A percentile compares a stretch with the other conserved stretches of the same genome.
These are phyloP conservation scores for Yarrowia yakushimensis DNA, from an alignment of 805 yeast genomes.

Conservation along the genomic window DNA sequence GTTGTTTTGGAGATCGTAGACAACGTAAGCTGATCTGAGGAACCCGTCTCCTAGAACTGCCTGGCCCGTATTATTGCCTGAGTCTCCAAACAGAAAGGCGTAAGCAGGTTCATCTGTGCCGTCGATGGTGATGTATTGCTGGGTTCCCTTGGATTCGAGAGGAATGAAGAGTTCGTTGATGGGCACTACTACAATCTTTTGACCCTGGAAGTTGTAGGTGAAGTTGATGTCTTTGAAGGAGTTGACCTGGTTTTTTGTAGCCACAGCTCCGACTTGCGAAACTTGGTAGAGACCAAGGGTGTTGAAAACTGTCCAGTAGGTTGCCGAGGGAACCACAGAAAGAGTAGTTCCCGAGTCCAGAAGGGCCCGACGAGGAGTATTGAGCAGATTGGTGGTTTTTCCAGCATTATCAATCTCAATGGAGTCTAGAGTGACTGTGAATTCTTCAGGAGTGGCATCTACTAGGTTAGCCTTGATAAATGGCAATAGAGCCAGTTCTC, in stretches of 20 bases:
- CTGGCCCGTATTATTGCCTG: not conserved
- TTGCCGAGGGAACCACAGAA: not conserved
- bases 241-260: not conserved
- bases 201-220: slow-evolving; percentile 13
- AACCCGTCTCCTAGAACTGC: slow-evolving; percentile 50
- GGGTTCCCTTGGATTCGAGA: not conserved
- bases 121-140: slow-evolving; percentile 26
- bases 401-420: slow-evolving; percentile 33
- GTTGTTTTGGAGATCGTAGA: slow-evolving; percentile 54
- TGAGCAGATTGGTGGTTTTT: slow-evolving; percentile 35
- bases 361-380: slow-evolving; percentile 55
- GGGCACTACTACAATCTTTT: not conserved
- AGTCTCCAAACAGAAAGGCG: not conserved
- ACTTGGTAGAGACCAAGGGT: slow-evolving; percentile 16
- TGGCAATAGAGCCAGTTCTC: slow-evolving; percentile 40
- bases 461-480: slow-evolving; percentile 18
- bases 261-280: not conserved
- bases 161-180: not conserved
- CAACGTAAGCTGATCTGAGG: slow-evolving; percentile 58
- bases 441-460: not conserved
- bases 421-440: not conserved
- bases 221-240: not conserved
- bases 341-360: slow-evolving; percentile 34
- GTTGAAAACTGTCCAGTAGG: not conserved
- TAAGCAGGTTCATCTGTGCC: not conserved